Base-by-base conservation (phyloP, 116 monocot genomes). In the Dioscorea cayenensis region DNA sequence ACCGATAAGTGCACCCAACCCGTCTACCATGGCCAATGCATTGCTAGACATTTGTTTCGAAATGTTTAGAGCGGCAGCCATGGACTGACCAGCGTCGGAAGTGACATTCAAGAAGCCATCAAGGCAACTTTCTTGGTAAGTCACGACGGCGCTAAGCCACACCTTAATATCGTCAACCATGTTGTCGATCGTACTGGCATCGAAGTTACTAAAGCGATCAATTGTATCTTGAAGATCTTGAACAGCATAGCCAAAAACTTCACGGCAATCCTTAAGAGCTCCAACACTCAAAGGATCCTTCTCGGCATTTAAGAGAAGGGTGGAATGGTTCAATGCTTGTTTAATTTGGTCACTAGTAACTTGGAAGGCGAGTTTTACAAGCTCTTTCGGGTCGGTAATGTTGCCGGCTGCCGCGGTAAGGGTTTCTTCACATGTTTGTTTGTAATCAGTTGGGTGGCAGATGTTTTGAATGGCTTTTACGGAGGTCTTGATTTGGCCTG, bases 101-200 rank as follows among this genome's bases (percentile, higher is more conserved):
- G 78, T 81, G 6, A 83, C 59, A 66, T 83, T 77, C 61, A 80
- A 78, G 72, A 94, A 90, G 38, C 82, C 88, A 4, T 94, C 94
- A 9, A 94, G 70, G 84, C 94, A 94, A 18, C 80, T 86, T 55
- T 87, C 85, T 74, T 94, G 77, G 65, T 84, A 90, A 35, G 87
- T 90, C 43, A 81, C 55, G 19, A 84, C 81, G 20, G 88, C 83
- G 72, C 81, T 80, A 66, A 94, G 79, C 88, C 87, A 94, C 14
- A 81, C 69, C 75, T 51, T 78, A 66, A 94, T 68, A 64, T 94
- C 86, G 18, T 79, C 79, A 35, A 83, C 66, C 61, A 73, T 63
- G 67, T 80, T 64, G 12, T 81, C 63, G 60, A 84, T 28, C 51
- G 75, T 66, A 36, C 66, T 19, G 36, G 77, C 52, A 28, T 84